These are phyloP conservation scores for Candida hispaniensis DNA, from an alignment of 805 yeast genomes.

Conservation along the genomic window DNA sequence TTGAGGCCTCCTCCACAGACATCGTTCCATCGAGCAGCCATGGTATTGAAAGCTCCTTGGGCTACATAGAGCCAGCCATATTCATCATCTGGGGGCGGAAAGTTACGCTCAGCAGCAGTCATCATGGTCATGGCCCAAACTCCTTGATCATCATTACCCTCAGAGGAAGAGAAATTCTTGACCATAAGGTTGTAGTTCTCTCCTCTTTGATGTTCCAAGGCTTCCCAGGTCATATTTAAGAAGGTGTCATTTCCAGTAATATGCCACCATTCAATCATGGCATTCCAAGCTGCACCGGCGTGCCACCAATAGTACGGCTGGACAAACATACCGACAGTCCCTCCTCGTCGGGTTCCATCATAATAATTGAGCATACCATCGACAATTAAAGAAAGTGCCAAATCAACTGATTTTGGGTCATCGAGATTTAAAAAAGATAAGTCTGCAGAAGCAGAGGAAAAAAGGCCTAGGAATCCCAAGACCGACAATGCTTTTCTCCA, in stretches of 20 bases:
- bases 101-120: constrained; percentile 85
- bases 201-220: constrained; percentile 66
- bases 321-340: constrained; percentile 77
- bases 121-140: constrained; percentile 93
- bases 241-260: constrained; percentile 62
- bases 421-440: constrained; percentile 28
- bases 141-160: constrained; percentile 97
- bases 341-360: constrained; percentile 53
- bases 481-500: too few species aligned
- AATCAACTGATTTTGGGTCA: constrained; percentile 35
- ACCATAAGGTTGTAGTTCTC: constrained; percentile 73
- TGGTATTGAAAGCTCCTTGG: constrained; percentile 83
- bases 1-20: constrained; percentile 82
- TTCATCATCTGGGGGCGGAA: constrained; percentile 54
- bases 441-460: constrained; percentile 13
- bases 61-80: constrained; percentile 78
- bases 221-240: constrained; percentile 44
- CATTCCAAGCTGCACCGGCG: constrained; percentile 94
- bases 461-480: constrained; percentile 6
- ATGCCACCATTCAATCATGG: constrained; percentile 66
- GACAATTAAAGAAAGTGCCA: constrained; percentile 43
- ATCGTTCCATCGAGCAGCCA: constrained; percentile 82
- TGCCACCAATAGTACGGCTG: constrained; percentile 98
- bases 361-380: constrained; percentile 61
- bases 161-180: constrained; percentile 76